These are phyloP conservation scores for Gnaphalium uliginosum DNA, from an alignment of 129 eudicot genomes.

Conservation along the genomic window DNA sequence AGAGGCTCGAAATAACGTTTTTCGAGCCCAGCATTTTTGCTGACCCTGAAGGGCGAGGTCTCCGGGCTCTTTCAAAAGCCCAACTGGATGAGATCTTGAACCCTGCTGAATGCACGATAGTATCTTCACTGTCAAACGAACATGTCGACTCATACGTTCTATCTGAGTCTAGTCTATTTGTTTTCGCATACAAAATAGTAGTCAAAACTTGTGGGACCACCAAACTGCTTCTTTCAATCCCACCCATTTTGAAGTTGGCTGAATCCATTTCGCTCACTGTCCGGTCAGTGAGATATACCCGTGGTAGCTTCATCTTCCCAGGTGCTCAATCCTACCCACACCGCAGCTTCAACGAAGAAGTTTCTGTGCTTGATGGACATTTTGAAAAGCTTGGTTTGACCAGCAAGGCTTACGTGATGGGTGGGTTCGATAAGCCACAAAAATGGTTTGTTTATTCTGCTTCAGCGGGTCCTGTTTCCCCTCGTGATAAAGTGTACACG, in stretches of 20 bases:
- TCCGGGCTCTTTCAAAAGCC: conserved; percentile 66
- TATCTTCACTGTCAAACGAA: conserved; percentile 65
- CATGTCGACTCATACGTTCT: conserved; percentile 83
- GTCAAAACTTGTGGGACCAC: conserved; percentile 99
- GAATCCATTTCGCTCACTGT: conserved; percentile 60
- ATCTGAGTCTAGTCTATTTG: conserved; percentile 89
- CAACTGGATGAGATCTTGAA: conserved; percentile 72
- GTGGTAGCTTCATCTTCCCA: conserved; percentile 94
- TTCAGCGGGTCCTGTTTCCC: conserved; percentile 42
- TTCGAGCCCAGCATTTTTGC: conserved; percentile 79
- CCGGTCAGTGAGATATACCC: conserved; percentile 73
- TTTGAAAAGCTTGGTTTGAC: conserved; percentile 61
- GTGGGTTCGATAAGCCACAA: conserved; percentile 51
- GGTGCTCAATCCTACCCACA: conserved; percentile 88
- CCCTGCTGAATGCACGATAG: conserved; percentile 99
- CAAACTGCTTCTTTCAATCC: conserved; percentile 73
- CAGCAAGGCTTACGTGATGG: conserved; percentile 81
- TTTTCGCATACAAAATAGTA: conserved; percentile 75
- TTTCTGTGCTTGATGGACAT: conserved; percentile 69
- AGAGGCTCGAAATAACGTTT: conserved; percentile 88
- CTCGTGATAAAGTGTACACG: conserved; percentile 54
- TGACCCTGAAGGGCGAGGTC: conserved; percentile 85
- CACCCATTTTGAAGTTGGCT: conserved; percentile 74
- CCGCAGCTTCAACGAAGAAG: conserved; percentile 90
- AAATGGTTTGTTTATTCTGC: conserved; percentile 87